Conservation (phyloP, 257 asterid genomes). For the Solanum clarkiae region DNA sequence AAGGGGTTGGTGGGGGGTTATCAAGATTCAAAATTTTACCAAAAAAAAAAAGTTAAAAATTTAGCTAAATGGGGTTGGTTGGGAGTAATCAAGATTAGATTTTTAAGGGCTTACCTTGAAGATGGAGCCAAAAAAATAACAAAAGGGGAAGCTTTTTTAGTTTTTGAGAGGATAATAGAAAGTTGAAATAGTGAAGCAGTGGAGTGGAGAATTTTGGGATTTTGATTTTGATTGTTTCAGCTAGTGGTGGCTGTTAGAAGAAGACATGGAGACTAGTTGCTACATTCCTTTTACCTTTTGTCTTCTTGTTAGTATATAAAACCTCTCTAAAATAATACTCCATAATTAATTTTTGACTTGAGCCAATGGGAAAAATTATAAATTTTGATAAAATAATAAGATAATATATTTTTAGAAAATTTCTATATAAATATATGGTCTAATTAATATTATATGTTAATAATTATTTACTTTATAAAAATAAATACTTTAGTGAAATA, state of each 20-base stretch:
- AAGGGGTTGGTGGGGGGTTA: neutral
- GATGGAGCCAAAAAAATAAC: neutral
- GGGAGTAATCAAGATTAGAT: neutral
- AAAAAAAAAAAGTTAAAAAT: neutral
- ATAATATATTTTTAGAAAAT: too few species aligned
- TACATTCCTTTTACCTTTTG: neutral
- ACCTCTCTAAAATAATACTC: too few species aligned
- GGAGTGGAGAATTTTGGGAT: constrained; percentile 1
- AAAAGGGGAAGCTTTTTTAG: neutral
- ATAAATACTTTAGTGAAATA: too few species aligned
- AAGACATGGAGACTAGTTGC: neutral
- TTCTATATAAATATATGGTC: too few species aligned
- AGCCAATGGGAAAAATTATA: too few species aligned
- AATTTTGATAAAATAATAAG: too few species aligned
- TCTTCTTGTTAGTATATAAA: neutral
- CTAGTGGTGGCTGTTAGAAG: neutral
- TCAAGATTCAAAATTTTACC: neutral
- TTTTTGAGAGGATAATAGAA: neutral
- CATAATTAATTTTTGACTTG: too few species aligned
- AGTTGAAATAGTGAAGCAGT: neutral
- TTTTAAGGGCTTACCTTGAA: neutral
- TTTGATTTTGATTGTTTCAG: neutral
- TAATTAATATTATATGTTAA: too few species aligned
- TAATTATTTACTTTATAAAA: too few species aligned
- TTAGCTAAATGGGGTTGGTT: neutral